Base-by-base conservation (phyloP, 2,329 filamentous ascomycete species). In the Xylariaceae sp. region DNA sequence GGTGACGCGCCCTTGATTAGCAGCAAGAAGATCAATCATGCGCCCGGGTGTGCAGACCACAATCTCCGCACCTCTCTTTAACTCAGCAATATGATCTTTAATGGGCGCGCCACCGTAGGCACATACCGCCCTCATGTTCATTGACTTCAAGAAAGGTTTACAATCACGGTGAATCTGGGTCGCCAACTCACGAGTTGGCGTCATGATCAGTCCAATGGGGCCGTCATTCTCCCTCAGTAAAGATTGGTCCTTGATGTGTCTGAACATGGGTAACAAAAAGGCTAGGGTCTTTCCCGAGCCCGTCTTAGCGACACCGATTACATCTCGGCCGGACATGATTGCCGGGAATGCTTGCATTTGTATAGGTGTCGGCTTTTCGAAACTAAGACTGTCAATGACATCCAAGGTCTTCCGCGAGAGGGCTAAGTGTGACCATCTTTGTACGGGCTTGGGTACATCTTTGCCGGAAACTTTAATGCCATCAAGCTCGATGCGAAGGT, bases 281-380 rank as follows among this genome's bases (percentile, higher is more conserved):
- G 94, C 94, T 63, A 97, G 85, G 0, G 94, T 99, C 75, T 99
- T 99, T 68, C 94, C 94, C 22, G 94, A 97, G 5, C 94, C 94
- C 22, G 94, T 99, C 75, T 97, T 97, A 16, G 94, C 94, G 48
- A 99, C 91, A 60, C 92, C 94, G 58, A 99, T 90, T 36, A 97
- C 89, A 74, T 99, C 94, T 60, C 91, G 84, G 10, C 94, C 94
- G 28, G 92, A 96, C 89, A 97, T 97, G 64, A 97, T 89, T 10
- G 91, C 87, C 2, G 94, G 94, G 54, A 97, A 85, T 2, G 94
- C 94, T 71, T 99, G 94, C 71, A 92, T 87, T 71, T 99, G 94
- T 62, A 99, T 97, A 0, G 93, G 83, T 0, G 94, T 97, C 1
- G 94, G 92, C 66, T 86, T 88, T 50, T 95, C 88, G 68, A 91